These are phyloP conservation scores for Ophiostoma montium DNA, from an alignment of 2,329 filamentous ascomycete genomes.

Conservation along the genomic window DNA sequence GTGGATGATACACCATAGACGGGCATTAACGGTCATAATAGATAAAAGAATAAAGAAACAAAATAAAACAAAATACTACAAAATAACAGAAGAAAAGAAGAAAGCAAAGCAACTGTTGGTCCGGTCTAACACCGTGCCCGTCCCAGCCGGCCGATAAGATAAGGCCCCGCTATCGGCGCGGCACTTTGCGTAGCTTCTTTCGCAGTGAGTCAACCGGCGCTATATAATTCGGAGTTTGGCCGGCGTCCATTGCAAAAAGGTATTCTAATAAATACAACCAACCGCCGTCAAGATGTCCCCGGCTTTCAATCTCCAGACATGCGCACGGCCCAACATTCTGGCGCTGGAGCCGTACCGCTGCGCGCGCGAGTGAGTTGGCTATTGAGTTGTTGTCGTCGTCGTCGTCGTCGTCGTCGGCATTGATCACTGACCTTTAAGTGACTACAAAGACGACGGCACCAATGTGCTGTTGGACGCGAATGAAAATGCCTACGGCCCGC, in stretches of 20 bases:
- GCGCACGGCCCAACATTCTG: slow-evolving; percentile 64
- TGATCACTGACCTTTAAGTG: slow-evolving; percentile 42
- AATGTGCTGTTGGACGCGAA: slow-evolving; percentile 96
- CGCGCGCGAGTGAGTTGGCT: slow-evolving; percentile 63
- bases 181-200: too few species aligned
- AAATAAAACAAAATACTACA: too few species aligned
- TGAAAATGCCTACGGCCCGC: slow-evolving; percentile 89
- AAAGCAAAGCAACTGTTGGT: not conserved
- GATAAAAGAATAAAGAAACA: too few species aligned
- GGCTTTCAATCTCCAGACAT: slow-evolving; percentile 55
- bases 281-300: slow-evolving; percentile 34
- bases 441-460: slow-evolving; percentile 96
- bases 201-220: too few species aligned
- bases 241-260: too few species aligned
- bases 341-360: slow-evolving; percentile 67
- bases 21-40: too few species aligned
- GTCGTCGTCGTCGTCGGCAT: too few species aligned
- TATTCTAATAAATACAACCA: not conserved
- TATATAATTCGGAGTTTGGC: too few species aligned
- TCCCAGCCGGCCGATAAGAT: not conserved
- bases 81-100: too few species aligned
- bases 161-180: slow-evolving; percentile 7
- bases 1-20: too few species aligned
- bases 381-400: too few species aligned
- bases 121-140: not conserved